Conservation (phyloP, 148 eudicot genomes). For the Camellia lanceoleosa region DNA sequence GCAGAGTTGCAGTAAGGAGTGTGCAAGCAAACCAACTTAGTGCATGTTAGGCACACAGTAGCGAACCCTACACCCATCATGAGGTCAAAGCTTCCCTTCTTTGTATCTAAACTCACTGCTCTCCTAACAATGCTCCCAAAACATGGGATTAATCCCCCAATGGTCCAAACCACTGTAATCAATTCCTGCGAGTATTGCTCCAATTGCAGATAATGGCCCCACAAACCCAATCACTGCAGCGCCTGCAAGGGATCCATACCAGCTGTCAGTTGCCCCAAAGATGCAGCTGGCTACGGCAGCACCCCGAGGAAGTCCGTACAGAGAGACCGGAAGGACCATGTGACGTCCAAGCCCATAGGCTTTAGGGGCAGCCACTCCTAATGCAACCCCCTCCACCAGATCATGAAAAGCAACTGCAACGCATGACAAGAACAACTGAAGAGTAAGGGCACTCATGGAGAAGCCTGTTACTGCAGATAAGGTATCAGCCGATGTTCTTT, state of each 20-base stretch:
- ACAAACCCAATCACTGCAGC: slow-evolving; percentile 70
- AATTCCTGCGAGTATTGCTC: slow-evolving; percentile 74
- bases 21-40: slow-evolving; percentile 84
- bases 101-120: slow-evolving; percentile 53
- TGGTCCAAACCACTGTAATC: slow-evolving; percentile 81
- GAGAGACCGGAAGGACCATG: slow-evolving; percentile 76
- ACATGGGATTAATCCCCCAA: slow-evolving; percentile 76
- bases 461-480: slow-evolving; percentile 49
- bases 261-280: slow-evolving; percentile 84
- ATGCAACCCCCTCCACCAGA: slow-evolving; percentile 85
- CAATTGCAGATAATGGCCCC: slow-evolving; percentile 85
- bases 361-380: slow-evolving; percentile 95
- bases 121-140: slow-evolving; percentile 65
- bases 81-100: slow-evolving; percentile 58
- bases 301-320: slow-evolving; percentile 80
- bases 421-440: slow-evolving; percentile 73
- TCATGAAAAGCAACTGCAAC: slow-evolving; percentile 76
- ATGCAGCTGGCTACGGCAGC: slow-evolving; percentile 95
- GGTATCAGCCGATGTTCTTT: slow-evolving; percentile 57
- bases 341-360: slow-evolving; percentile 83
- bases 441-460: slow-evolving; percentile 62
- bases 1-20: slow-evolving; percentile 96
- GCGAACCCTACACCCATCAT: slow-evolving; percentile 59
- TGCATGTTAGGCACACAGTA: slow-evolving; percentile 59
- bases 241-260: slow-evolving; percentile 79